Percentiles rank a stretch among this genome's conserved stretches.
Evolutionary conservation across 192 early-diverging fungal genomes (phyloP).

Genomic region (Rhizoclosmatium sp.): DNA sequence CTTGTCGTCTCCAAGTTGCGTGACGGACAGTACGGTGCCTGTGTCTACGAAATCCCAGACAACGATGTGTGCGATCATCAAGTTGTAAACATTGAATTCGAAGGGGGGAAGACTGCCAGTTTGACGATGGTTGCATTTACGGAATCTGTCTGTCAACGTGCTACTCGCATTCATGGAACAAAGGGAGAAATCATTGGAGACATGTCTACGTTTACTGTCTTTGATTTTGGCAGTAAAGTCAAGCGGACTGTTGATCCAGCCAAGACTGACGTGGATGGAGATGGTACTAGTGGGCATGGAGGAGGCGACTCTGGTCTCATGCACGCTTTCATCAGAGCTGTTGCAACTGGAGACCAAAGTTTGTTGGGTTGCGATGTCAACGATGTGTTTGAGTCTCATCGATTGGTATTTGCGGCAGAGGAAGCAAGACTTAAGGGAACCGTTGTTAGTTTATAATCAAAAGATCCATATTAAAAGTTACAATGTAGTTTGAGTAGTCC

Average conservation of each 20-base stretch:
- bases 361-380: conserved; percentile 47
- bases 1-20: conserved; percentile 16
- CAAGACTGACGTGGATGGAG: conserved; percentile 8
- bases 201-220: conserved; percentile 53
- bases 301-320: conserved; percentile 59
- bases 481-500: no score
- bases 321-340: conserved; percentile 47
- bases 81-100: conserved; percentile 65
- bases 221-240: conserved; percentile 52
- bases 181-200: conserved; percentile 63
- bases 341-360: conserved; percentile 35
- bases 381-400: conserved; percentile 48
- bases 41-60: conserved; percentile 71
- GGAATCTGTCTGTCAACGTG: conserved; percentile 58
- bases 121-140: conserved; percentile 69
- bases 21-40: conserved; percentile 67
- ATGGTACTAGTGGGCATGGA: conserved; percentile 47
- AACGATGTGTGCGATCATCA: conserved; percentile 78
- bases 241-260: conserved; percentile 37
- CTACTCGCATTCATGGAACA: conserved; percentile 63
- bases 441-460: conserved; percentile 46
- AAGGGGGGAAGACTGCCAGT: conserved; percentile 56
- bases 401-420: conserved; percentile 60
- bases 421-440: conserved; percentile 47
- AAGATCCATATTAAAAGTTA: no score